Base-by-base conservation (phyloP, 1,284 basidiomycete species). In the Waitea zeae region DNA sequence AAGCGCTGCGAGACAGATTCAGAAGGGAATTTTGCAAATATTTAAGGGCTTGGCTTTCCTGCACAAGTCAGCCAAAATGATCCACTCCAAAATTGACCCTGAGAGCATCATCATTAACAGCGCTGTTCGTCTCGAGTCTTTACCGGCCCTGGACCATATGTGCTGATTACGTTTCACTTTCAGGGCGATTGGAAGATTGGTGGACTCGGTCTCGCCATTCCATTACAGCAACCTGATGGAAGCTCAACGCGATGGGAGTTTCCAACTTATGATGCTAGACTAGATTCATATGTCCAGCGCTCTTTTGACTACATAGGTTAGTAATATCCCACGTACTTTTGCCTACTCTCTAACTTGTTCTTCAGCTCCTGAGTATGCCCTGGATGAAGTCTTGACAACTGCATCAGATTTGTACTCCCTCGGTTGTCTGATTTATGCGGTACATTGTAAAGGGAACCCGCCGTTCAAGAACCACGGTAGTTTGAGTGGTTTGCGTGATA, bases 121-220 rank as follows among this genome's bases (percentile, higher is more conserved):
- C 40, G 74, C 86, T 44, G 88, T 89, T 42, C 49, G 80, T 65
- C 9, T 12, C 14, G 13, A 15, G 26, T 27, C 20, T 14, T 14
- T 13, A 15, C 30, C 9, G 27, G n/a, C n/a, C n/a, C n/a, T n/a
- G n/a, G n/a, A n/a, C n/a, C n/a, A n/a, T n/a, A n/a, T n/a, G n/a
- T n/a, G n/a, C n/a, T n/a, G n/a, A n/a, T n/a, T 36, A 9, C 34
- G 22, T 24, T 27, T 33, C 17, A n/a, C 38, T 28, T 39, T 35
- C 42, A 95, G 84, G 93, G 95, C 24, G 93, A 99, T 54, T 99
- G 93, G 93, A 99, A 97, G 58, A 67, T 99, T 33, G 79, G 82
- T 12, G 92, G 90, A 0, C 68, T 97, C 30, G 86, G 83, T 4
- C 62, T 92, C 35, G 88, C 87, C 0, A 89, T 92, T 12, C 69